Base-by-base conservation (phyloP, 176 grass and related monocot species). In the Bromus sterilis region DNA sequence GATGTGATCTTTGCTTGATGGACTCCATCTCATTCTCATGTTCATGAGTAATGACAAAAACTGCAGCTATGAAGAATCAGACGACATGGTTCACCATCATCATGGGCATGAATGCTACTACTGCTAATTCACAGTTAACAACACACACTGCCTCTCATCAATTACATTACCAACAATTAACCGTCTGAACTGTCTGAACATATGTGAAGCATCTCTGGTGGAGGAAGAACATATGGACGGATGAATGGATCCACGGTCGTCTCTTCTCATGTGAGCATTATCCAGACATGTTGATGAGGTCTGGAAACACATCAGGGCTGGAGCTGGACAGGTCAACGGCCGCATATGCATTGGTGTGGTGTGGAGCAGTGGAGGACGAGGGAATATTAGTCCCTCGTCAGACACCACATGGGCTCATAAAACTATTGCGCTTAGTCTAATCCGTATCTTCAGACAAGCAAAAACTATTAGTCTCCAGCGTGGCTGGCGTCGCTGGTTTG, bases 1-100 rank as follows among this genome's bases (percentile, higher is more conserved):
- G n/a, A n/a, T 80, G 87, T 86, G 74, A 82, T 86, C 65, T 42
- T 9, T 59, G 83, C 53, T 9, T 59, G 83, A 86, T 85, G 78
- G 82, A 70, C 56, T 43, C 71, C 77, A 28, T 43, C 85, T 56
- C 44, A 46, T 43, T 43, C 41, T 43, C 11, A 20, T 42, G 1
- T 44, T 44, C 3, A 77, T 46, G 34, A 36, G 46, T 37, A 29
- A 25, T 59, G 78, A 82, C 78, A 77, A 74, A 48, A 66, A 78
- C 43, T 32, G 83, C 46, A 68, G 56, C 80, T 73, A 21, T 21
- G 18, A n/a, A n/a, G n/a, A n/a, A n/a, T n/a, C n/a, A n/a, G n/a
- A n/a, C n/a, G n/a, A n/a, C 66, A 39, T 2, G 30, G 46, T 68
- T 49, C 80, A 44, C 57, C 44, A 74, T 39, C 77, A n/a, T 37